These are phyloP conservation scores for Trifolium fragiferum DNA, from an alignment of 306 rosid genomes.

Conservation along the genomic window DNA sequence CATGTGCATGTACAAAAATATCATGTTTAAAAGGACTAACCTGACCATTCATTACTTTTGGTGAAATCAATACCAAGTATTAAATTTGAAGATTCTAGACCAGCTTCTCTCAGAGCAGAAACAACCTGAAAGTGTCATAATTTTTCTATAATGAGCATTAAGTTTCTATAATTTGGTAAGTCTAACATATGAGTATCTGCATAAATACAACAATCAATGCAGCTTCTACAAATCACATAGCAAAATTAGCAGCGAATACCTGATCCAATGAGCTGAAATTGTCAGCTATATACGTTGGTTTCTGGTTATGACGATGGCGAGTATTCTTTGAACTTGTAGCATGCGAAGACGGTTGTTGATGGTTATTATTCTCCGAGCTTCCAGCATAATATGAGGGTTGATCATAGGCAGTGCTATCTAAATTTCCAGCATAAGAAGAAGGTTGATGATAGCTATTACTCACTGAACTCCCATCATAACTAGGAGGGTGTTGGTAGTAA, in stretches of 20 bases:
- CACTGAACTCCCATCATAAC: slow-evolving; percentile 40
- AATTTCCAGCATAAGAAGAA: slow-evolving; percentile 50
- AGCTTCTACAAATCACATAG: slow-evolving; percentile 7
- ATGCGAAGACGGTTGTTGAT: slow-evolving; percentile 28
- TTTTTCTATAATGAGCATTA: slow-evolving; percentile 7
- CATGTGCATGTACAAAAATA: not conserved
- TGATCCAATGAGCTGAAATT: slow-evolving; percentile 81
- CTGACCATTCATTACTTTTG: slow-evolving; percentile 99
- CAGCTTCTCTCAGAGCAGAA: slow-evolving; percentile 88
- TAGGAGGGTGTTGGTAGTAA: slow-evolving; percentile 37
- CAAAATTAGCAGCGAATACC: slow-evolving; percentile 52
- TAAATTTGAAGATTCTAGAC: slow-evolving; percentile 93
- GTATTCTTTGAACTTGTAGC: slow-evolving; percentile 29
- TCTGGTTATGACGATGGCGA: slow-evolving; percentile 36
- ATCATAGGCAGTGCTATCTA: slow-evolving; percentile 40
- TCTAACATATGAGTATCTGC: not conserved
- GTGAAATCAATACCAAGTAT: slow-evolving; percentile 94
- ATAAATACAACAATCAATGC: not conserved
- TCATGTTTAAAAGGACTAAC: slow-evolving; percentile 44
- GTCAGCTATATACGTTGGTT: slow-evolving; percentile 63
- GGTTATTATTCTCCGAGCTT: slow-evolving; percentile 39
- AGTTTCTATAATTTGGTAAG: not conserved
- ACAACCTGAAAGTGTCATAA: slow-evolving; percentile 71
- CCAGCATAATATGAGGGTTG: slow-evolving; percentile 31
- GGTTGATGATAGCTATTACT: slow-evolving; percentile 21